These are phyloP conservation scores for Deakozyma indianensis DNA, from an alignment of 805 yeast species.

Conservation along the genomic window DNA sequence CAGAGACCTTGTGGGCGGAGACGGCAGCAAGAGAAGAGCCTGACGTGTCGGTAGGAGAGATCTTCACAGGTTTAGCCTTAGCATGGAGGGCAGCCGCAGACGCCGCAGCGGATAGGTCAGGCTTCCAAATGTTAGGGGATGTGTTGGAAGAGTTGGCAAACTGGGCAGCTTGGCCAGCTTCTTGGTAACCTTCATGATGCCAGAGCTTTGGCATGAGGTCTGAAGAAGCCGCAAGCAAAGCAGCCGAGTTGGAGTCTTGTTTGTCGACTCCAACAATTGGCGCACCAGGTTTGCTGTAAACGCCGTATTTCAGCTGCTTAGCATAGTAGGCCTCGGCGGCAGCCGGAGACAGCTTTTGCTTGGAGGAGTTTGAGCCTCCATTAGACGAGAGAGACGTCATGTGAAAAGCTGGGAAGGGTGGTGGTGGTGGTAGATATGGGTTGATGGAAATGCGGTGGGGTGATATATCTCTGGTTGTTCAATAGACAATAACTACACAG, in stretches of 20 bases:
- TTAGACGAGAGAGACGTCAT: background rate
- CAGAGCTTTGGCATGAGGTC: conserved; percentile 19
- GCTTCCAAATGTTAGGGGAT: conserved; percentile 22
- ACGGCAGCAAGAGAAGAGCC: conserved; percentile 16
- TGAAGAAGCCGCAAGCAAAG: conserved; percentile 18
- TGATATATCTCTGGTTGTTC: too few relatives aligned
- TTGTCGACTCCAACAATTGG: conserved; percentile 24
- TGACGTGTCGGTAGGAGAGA: conserved; percentile 2
- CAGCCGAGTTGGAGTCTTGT: conserved; percentile 19
- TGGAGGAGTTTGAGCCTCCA: background rate
- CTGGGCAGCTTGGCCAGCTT: conserved; percentile 23
- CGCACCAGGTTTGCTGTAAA: conserved; percentile 20
- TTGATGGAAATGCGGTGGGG: too few relatives aligned
- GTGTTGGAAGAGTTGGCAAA: conserved; percentile 17
- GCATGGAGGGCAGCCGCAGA: conserved; percentile 40
- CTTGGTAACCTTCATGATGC: conserved; percentile 16
- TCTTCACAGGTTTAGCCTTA: conserved; percentile 23
- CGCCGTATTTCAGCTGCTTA: conserved; percentile 20
- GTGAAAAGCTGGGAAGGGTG: too few relatives aligned
- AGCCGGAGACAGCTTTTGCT: conserved; percentile 10
- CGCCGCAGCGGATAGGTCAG: conserved; percentile 33
- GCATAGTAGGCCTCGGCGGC: conserved; percentile 22
- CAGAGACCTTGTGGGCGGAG: conserved; percentile 17
- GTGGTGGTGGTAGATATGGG: too few relatives aligned
- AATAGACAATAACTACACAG: too few relatives aligned